Evolutionary conservation across 345 rosid genomes (phyloP).

Genomic region (Rubroshorea leprosula): DNA sequence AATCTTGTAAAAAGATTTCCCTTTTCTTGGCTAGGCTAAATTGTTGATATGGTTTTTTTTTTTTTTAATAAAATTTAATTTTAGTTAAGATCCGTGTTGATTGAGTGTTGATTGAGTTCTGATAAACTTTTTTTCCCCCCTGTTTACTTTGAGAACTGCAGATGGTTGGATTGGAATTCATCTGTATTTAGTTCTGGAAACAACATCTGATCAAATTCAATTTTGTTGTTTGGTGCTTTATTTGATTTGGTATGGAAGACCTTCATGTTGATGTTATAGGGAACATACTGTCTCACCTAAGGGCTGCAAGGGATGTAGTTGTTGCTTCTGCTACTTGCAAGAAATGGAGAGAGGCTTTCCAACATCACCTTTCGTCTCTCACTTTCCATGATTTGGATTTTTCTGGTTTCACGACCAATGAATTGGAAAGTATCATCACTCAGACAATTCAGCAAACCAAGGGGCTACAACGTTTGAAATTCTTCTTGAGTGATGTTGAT

Average conservation of each 20-base stretch:
- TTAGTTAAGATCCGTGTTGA: too few relatives aligned
- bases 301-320: conserved; percentile 73
- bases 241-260: background rate
- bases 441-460: background rate
- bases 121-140: background rate
- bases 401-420: background rate
- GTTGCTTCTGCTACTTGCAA: conserved; percentile 53
- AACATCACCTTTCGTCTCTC: background rate
- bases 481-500: background rate
- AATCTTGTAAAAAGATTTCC: too few relatives aligned
- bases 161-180: background rate
- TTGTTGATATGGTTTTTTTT: too few relatives aligned
- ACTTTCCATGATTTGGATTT: background rate
- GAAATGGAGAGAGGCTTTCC: background rate
- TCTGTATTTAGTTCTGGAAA: background rate
- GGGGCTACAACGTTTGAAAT: background rate
- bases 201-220: too few relatives aligned
- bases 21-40: too few relatives aligned
- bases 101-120: too few relatives aligned
- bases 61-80: too few relatives aligned
- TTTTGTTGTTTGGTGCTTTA: background rate
- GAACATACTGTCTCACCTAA: conserved; percentile 40
- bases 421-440: background rate
- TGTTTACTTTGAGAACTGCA: background rate
- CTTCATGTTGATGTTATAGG: background rate